Conservation (phyloP, 1,139 yeast genomes). For the Yamadazyma spencermartinsiae region DNA sequence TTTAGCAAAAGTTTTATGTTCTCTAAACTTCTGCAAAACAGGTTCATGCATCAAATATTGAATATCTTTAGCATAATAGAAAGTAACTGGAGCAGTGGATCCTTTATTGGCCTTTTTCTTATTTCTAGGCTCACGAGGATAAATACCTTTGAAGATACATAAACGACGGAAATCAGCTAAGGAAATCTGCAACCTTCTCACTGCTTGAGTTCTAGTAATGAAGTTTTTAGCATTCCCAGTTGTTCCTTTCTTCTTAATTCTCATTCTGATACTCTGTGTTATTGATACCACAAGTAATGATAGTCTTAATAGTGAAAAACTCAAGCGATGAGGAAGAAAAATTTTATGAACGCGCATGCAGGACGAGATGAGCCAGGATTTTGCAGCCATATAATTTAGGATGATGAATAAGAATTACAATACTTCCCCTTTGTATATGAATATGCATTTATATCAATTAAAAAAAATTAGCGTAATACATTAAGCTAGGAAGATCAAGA, state of each 20-base stretch:
- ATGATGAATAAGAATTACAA: no score
- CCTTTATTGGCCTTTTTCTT: slow-evolving; percentile 98
- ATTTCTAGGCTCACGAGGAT: slow-evolving; percentile 95
- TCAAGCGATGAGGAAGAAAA: slow-evolving; percentile 15
- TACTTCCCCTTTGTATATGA: no score
- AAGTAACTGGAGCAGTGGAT: slow-evolving; percentile 92
- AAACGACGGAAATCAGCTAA: slow-evolving; percentile 97
- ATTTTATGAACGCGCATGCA: slow-evolving; percentile 1
- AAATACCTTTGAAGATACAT: slow-evolving; percentile 95
- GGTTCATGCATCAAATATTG: slow-evolving; percentile 97
- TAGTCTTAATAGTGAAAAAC: slow-evolving; percentile 3
- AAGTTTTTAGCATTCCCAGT: slow-evolving; percentile 91
- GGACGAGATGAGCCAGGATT: slow-evolving; percentile 1
- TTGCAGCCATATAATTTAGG: slow-evolving; percentile 2
- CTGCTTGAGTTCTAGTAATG: slow-evolving; percentile 94
- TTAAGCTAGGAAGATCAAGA: no score
- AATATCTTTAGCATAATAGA: slow-evolving; percentile 91
- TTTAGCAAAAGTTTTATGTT: slow-evolving; percentile 90
- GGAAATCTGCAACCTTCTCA: slow-evolving; percentile 86
- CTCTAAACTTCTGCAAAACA: slow-evolving; percentile 85
- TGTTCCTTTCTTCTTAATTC: slow-evolving; percentile 76
- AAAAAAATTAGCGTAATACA: no score
- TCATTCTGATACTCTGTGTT: slow-evolving; percentile 15
- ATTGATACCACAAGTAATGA: no score
- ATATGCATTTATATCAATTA: no score